A percentile compares a stretch with the other conserved stretches of the same genome.
These are phyloP conservation scores for Westerdykella sp. DNA, from an alignment of 2,329 filamentous ascomycete species.

Conservation along the genomic window DNA sequence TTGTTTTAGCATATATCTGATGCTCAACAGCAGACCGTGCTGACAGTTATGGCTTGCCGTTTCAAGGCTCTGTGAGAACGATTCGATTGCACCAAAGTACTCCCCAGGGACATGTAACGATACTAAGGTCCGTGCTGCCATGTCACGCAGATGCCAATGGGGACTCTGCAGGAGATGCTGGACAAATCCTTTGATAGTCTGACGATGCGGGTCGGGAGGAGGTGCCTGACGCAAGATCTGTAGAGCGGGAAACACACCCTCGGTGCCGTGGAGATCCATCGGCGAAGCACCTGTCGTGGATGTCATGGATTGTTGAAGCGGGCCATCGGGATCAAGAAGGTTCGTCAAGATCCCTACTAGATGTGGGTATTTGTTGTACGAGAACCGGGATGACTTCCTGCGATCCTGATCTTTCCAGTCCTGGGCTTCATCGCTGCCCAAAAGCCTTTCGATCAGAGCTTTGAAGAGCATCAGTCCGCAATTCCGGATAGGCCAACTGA, in stretches of 20 bases:
- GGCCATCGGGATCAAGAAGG: slow-evolving; percentile 45
- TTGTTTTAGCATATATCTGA: slow-evolving; percentile 28
- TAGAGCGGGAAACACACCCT: slow-evolving; percentile 76
- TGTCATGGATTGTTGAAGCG: slow-evolving; percentile 21
- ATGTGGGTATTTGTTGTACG: slow-evolving; percentile 63
- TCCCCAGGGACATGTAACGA: slow-evolving; percentile 26
- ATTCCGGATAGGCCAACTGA: slow-evolving; percentile 87
- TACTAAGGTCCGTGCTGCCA: slow-evolving; percentile 64
- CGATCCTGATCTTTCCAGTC: slow-evolving; percentile 51
- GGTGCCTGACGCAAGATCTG: slow-evolving; percentile 70
- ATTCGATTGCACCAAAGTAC: slow-evolving; percentile 12
- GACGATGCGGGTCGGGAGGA: slow-evolving; percentile 53
- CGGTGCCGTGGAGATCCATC: slow-evolving; percentile 39
- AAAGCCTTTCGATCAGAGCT: slow-evolving; percentile 71
- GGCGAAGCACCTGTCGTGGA: slow-evolving; percentile 17
- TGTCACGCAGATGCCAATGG: slow-evolving; percentile 76
- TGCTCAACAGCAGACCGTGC: slow-evolving; percentile 27
- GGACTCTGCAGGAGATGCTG: slow-evolving; percentile 59
- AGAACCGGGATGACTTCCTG: slow-evolving; percentile 49
- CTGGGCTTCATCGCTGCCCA: slow-evolving; percentile 62
- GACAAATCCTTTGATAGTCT: slow-evolving; percentile 54
- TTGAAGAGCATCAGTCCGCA: slow-evolving; percentile 85
- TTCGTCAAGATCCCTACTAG: slow-evolving; percentile 58
- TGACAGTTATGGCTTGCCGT: slow-evolving; percentile 15
- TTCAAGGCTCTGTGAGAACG: not conserved